Evolutionary conservation across 352 stramenopile species (phyloP).

Genomic region (Globisporangium emineosum): DNA sequence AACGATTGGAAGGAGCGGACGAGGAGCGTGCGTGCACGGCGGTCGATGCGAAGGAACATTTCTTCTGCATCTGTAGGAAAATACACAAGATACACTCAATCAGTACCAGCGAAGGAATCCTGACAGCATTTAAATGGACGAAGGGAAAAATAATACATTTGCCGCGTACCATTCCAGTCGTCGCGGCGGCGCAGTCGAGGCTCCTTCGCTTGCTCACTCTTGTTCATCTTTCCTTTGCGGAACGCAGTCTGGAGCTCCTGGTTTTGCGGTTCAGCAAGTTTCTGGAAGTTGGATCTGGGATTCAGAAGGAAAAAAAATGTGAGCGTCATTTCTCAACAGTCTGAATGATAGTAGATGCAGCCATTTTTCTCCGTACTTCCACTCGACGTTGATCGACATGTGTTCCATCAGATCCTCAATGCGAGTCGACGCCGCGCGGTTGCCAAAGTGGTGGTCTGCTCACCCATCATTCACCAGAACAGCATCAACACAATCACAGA

Average conservation of each 20-base stretch:
- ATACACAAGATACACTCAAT: too few relatives aligned
- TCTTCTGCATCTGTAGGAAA: constrained; percentile 39
- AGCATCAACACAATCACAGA: neutral
- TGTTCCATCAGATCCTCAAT: constrained; percentile 86
- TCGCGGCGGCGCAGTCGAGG: constrained; percentile 49
- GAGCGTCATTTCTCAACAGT: neutral
- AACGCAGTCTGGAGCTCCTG: constrained; percentile 71
- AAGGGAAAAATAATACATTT: neutral
- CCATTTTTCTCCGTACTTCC: constrained; percentile 31
- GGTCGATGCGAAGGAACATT: constrained; percentile 78
- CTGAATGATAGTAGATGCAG: neutral
- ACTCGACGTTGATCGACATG: constrained; percentile 85
- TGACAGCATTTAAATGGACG: neutral
- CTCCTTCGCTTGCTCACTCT: constrained; percentile 33
- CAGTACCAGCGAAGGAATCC: too few relatives aligned
- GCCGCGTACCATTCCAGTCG: constrained; percentile 62
- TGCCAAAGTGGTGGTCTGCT: constrained; percentile 81
- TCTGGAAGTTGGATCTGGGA: constrained; percentile 69
- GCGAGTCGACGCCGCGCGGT: constrained; percentile 60
- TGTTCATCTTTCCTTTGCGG: constrained; percentile 49
- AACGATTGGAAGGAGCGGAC: constrained; percentile 68
- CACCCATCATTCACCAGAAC: neutral
- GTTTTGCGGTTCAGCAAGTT: constrained; percentile 75
- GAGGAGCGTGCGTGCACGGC: constrained; percentile 63
- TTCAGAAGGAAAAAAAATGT: neutral